These are phyloP conservation scores for Alisma plantagoaquatica DNA, from an alignment of 106 monocot genomes.

Conservation along the genomic window DNA sequence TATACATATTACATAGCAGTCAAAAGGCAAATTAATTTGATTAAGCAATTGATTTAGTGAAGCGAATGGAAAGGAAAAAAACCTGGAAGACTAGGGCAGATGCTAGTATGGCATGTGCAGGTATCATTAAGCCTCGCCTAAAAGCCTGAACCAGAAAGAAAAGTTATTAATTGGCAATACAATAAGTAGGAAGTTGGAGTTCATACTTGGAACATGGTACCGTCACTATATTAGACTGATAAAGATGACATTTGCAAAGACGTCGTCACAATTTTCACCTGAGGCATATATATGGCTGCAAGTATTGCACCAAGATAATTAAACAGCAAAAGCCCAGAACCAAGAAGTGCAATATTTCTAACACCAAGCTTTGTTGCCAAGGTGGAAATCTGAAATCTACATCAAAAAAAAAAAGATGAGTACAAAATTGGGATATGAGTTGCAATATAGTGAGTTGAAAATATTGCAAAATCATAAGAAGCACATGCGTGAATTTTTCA, in stretches of 20 bases:
- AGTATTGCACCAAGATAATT: slow-evolving; percentile 79
- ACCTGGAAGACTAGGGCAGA: slow-evolving; percentile 84
- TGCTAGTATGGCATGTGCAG: slow-evolving; percentile 68
- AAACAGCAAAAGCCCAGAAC: slow-evolving; percentile 76
- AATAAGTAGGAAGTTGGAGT: neutral
- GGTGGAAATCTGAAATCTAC: slow-evolving; percentile 94
- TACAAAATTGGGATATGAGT: neutral
- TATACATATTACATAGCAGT: too few species aligned
- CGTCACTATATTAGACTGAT: neutral
- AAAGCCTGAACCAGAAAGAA: slow-evolving; percentile 54
- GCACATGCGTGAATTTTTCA: too few species aligned
- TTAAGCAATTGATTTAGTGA: too few species aligned
- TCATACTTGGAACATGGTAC: neutral
- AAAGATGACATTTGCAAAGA: neutral
- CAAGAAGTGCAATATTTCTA: slow-evolving; percentile 88
- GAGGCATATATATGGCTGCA: slow-evolving; percentile 69
- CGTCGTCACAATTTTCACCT: slow-evolving; percentile 27
- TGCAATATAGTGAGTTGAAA: neutral
- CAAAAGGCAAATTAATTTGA: too few species aligned
- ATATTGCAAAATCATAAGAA: neutral
- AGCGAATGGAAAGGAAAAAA: neutral
- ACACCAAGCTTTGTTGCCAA: slow-evolving; percentile 98
- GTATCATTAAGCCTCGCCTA: slow-evolving; percentile 69
- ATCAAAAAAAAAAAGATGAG: neutral
- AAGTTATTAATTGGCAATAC: neutral